These are phyloP conservation scores for Fraxinus anomala DNA, from an alignment of 257 asterid species.

Conservation along the genomic window DNA sequence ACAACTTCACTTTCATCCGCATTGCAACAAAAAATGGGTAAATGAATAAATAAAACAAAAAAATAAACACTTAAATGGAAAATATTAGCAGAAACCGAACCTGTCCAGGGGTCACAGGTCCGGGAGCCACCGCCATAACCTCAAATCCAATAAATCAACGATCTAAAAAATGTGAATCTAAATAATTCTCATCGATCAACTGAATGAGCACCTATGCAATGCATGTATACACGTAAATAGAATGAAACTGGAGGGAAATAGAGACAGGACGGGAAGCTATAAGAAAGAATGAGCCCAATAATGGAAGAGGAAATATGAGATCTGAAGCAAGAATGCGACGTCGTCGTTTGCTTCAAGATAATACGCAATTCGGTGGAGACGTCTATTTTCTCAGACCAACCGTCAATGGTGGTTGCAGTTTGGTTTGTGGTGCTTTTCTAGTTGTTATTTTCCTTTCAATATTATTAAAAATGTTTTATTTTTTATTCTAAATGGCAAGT, in stretches of 20 bases:
- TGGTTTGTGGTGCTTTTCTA: not conserved
- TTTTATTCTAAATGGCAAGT: not conserved
- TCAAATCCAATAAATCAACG: slow-evolving; percentile 25
- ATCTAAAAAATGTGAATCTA: slow-evolving; percentile 29
- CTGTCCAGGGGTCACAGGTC: slow-evolving; percentile 74
- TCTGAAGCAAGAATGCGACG: slow-evolving; percentile 53
- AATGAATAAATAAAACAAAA: not conserved
- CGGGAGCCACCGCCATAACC: slow-evolving; percentile 68
- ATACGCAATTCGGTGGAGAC: slow-evolving; percentile 31
- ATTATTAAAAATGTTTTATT: not conserved
- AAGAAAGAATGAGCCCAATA: slow-evolving; percentile 24
- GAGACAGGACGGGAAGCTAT: slow-evolving; percentile 20
- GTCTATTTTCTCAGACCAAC: slow-evolving; percentile 38
- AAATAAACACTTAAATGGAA: not conserved
- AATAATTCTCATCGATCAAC: slow-evolving; percentile 34
- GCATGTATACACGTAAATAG: slow-evolving; percentile 14
- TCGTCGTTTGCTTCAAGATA: slow-evolving; percentile 63
- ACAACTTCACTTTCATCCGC: slow-evolving; percentile 20
- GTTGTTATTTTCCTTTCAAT: not conserved
- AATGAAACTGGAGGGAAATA: not conserved
- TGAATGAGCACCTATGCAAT: slow-evolving; percentile 16
- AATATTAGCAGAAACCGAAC: slow-evolving; percentile 33
- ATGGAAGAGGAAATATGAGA: slow-evolving; percentile 40
- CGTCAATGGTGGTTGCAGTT: slow-evolving; percentile 39
- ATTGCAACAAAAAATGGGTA: slow-evolving; percentile 5